These are phyloP conservation scores for Iris pallida DNA, from an alignment of 116 monocot genomes.

Conservation along the genomic window DNA sequence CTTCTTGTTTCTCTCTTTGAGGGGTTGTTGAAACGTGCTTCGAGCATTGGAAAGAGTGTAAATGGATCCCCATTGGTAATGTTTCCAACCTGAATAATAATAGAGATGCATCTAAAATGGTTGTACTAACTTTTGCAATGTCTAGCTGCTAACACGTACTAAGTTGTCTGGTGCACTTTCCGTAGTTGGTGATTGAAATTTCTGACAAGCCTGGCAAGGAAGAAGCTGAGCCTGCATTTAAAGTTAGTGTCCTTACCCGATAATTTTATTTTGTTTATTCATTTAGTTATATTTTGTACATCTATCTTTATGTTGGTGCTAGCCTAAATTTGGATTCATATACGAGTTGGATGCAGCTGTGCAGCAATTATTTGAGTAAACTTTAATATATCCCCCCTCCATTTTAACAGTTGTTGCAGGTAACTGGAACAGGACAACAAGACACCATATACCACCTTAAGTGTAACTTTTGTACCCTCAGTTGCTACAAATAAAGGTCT, in stretches of 20 bases:
- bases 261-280: too few species aligned
- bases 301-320: too few species aligned
- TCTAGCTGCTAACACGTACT: not conserved
- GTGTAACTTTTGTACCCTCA: too few species aligned
- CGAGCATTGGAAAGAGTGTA: conserved; percentile 87
- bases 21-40: conserved; percentile 35
- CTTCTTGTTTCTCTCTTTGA: conserved; percentile 60
- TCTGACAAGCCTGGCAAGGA: conserved; percentile 82
- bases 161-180: conserved; percentile 3
- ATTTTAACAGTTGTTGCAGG: too few species aligned
- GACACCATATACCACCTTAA: too few species aligned
- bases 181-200: conserved; percentile 92
- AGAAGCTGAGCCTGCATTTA: conserved; percentile 92
- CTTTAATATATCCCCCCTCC: too few species aligned
- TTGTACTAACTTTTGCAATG: not conserved
- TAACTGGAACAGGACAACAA: too few species aligned
- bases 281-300: too few species aligned
- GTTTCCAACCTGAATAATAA: not conserved
- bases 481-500: too few species aligned
- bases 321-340: too few species aligned
- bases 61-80: conserved; percentile 69
- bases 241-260: conserved; percentile 29
- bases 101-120: not conserved
- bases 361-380: too few species aligned
- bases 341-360: too few species aligned